Base-by-base conservation (phyloP, 345 rosid species). In the Barbarea vulgaris region DNA sequence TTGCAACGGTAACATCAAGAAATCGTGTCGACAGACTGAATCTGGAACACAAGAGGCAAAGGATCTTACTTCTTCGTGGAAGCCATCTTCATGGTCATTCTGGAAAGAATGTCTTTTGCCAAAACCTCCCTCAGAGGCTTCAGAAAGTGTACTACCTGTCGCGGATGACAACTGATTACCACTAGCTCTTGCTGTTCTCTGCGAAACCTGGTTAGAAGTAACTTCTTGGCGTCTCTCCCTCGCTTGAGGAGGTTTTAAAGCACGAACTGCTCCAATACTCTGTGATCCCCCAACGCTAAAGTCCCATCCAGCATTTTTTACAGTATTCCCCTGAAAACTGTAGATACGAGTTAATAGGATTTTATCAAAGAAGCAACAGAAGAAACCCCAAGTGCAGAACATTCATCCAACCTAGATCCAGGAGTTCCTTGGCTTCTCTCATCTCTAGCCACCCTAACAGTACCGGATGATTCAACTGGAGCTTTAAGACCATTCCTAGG, bases 251-350 rank as follows among this genome's bases (percentile, higher is more conserved):
- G 95, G 95, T 84, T 80, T 87, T 55, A 83, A 73, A 78, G 86
- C 85, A 79, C 86, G 86, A 56, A 87, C 84, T 28, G 95, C 87
- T 76, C 91, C 97, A 15, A 85, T 75, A 81, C 87, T 63, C 79
- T 78, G 86, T 47, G 87, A 67, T 53, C 85, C 96, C 79, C 96
- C 89, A 76, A 91, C 76, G 82, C 88, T 94, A 81, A 94, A 94
- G 83, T 94, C 95, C 98, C 98, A 94, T 37, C 91, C 97, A 75
- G 93, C 83, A 83, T 80, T 89, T 81, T 77, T 94, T 39, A 78
- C 54, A 39, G 84, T 80, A 63, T 86, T 86, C 51, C 87, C 95
- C 80, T 77, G 97, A 70, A 69, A 69, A 79, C 93, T 87, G 81
- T 80, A 70, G 70, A 74, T 28, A 13, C 73, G 41, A 67, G 77